Percentiles rank a stretch among this genome's conserved stretches.
Evolutionary conservation across 345 rosid genomes (phyloP).

Genomic region (Moricandia moricandioides): DNA sequence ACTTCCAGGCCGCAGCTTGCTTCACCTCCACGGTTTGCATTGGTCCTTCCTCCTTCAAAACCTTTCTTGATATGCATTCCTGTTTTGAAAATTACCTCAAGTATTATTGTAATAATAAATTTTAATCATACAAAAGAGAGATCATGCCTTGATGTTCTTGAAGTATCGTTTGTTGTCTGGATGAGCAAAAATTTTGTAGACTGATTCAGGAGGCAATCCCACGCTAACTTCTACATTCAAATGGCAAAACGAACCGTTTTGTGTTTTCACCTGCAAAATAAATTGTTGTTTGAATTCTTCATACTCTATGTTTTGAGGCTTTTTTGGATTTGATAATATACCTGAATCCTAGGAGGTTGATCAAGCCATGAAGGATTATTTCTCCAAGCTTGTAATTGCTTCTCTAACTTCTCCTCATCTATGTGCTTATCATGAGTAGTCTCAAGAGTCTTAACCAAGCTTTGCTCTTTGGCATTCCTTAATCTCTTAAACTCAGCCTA

Average conservation of each 20-base stretch:
- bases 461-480: slow-evolving; percentile 22
- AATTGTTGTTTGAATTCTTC: background rate
- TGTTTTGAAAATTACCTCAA: background rate
- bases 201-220: slow-evolving; percentile 61
- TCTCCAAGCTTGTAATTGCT: slow-evolving; percentile 75
- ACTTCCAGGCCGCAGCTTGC: too few species aligned
- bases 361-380: too few species aligned
- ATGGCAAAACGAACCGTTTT: slow-evolving; percentile 33
- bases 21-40: too few species aligned
- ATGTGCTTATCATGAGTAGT: background rate
- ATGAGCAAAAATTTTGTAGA: slow-evolving; percentile 71
- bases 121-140: background rate
- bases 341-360: too few species aligned
- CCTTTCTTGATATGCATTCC: too few species aligned
- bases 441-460: background rate
- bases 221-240: slow-evolving; percentile 24
- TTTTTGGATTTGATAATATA: background rate
- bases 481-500: slow-evolving; percentile 59
- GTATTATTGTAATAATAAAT: background rate
- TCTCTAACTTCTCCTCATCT: slow-evolving; percentile 48
- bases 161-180: slow-evolving; percentile 87
- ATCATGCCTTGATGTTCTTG: slow-evolving; percentile 63
- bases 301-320: background rate
- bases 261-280: slow-evolving; percentile 52
- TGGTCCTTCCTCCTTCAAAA: too few species aligned